A percentile compares a stretch with the other conserved stretches of the same genome.
Conservation (phyloP, 176 grass and related monocot species). For the Aegilops umbellulata region DNA sequence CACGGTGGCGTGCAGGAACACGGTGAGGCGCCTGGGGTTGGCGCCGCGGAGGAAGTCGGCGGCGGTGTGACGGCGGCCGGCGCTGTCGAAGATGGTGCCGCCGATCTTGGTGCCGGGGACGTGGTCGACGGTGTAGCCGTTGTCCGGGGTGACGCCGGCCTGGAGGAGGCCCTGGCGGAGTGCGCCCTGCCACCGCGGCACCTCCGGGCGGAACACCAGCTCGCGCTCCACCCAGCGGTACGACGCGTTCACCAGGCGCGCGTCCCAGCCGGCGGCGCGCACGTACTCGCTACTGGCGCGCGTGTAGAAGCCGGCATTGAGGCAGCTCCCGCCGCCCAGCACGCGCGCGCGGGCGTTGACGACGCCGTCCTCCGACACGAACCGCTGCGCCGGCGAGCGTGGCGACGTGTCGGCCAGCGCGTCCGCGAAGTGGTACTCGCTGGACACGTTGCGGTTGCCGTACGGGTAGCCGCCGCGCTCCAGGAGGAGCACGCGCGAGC, state of each 20-base stretch:
- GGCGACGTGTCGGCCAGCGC: slow-evolving; percentile 63
- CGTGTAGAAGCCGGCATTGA: slow-evolving; percentile 90
- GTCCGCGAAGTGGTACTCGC: slow-evolving; percentile 52
- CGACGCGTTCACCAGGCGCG: slow-evolving; percentile 54
- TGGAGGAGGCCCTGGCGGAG: slow-evolving; percentile 59
- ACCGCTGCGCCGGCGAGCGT: slow-evolving; percentile 60
- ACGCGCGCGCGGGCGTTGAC: slow-evolving; percentile 72
- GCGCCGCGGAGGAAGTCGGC: slow-evolving; percentile 57
- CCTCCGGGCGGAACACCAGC: slow-evolving; percentile 53
- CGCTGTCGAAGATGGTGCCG: slow-evolving; percentile 58
- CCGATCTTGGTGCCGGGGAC: slow-evolving; percentile 69
- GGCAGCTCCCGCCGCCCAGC: slow-evolving; percentile 83
- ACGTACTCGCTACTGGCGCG: slow-evolving; percentile 59
- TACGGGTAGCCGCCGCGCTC: slow-evolving; percentile 80
- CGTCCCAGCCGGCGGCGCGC: slow-evolving; percentile 45
- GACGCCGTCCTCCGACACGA: slow-evolving; percentile 80
- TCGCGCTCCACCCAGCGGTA: slow-evolving; percentile 75
- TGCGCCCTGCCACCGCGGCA: slow-evolving; percentile 59
- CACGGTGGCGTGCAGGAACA: slow-evolving; percentile 19
- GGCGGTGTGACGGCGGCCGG: slow-evolving; percentile 59
- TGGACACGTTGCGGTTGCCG: slow-evolving; percentile 64
- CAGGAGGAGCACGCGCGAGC: slow-evolving; percentile 56
- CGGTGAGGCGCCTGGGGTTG: slow-evolving; percentile 39
- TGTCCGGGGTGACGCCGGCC: slow-evolving; percentile 51
- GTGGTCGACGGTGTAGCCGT: slow-evolving; percentile 40